Conservation (phyloP, 352 stramenopile genomes). For the Halophytophthora batemanensis region DNA sequence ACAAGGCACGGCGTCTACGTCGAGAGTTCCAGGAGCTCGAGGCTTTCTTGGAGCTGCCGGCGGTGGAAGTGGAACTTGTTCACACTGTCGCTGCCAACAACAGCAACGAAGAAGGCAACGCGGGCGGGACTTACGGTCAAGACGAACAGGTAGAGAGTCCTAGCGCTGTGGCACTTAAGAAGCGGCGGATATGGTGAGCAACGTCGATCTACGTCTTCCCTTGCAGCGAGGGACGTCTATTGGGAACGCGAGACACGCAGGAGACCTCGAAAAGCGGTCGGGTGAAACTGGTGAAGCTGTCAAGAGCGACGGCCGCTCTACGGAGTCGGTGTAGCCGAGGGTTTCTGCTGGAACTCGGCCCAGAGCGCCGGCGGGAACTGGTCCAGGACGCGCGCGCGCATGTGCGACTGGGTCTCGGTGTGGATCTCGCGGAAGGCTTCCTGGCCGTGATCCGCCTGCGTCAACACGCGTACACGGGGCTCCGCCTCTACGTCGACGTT, state of each 20-base stretch:
- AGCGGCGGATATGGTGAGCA: slow-evolving; percentile 23
- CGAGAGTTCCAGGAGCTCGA: slow-evolving; percentile 50
- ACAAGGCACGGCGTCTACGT: slow-evolving; percentile 40
- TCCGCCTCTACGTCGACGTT: slow-evolving; percentile 4
- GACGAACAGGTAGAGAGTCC: slow-evolving; percentile 21
- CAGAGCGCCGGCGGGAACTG: slow-evolving; percentile 61
- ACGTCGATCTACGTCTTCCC: too few relatives aligned
- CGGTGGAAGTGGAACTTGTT: slow-evolving; percentile 63
- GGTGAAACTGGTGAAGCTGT: not conserved
- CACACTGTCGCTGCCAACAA: slow-evolving; percentile 28
- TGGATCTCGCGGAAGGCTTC: slow-evolving; percentile 51
- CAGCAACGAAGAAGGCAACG: not conserved
- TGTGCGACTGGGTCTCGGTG: slow-evolving; percentile 53
- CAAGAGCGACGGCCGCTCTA: not conserved
- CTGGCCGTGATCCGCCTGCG: slow-evolving; percentile 47
- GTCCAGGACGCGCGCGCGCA: slow-evolving; percentile 56
- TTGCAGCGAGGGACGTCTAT: too few relatives aligned
- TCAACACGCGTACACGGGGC: slow-evolving; percentile 39
- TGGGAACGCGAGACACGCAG: too few relatives aligned
- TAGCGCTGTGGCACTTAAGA: slow-evolving; percentile 25
- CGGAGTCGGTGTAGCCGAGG: slow-evolving; percentile 1
- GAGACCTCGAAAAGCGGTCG: too few relatives aligned
- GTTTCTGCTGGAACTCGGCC: slow-evolving; percentile 52
- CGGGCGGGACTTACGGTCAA: slow-evolving; percentile 9
- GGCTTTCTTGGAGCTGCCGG: slow-evolving; percentile 62